Conservation (phyloP, 2,329 filamentous ascomycete species). For the Clonostachys rhizophaga region DNA sequence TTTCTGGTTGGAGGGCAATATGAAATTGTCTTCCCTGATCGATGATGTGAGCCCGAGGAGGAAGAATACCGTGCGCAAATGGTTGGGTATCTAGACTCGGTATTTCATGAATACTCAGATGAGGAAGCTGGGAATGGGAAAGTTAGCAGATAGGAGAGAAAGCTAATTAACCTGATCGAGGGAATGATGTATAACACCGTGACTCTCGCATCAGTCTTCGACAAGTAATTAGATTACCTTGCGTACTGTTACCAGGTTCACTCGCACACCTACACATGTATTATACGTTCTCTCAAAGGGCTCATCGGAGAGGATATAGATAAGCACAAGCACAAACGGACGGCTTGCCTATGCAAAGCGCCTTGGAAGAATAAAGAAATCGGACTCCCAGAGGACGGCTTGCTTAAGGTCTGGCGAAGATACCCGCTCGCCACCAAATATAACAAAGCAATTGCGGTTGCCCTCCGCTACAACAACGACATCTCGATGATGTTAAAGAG, state of each 20-base stretch:
- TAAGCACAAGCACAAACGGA: too few species aligned
- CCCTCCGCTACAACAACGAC: neutral
- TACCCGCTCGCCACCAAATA: neutral
- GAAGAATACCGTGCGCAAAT: neutral
- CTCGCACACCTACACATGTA: neutral
- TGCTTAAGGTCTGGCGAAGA: neutral
- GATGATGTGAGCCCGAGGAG: neutral
- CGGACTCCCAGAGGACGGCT: neutral
- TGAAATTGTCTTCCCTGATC: neutral
- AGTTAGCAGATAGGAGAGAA: neutral
- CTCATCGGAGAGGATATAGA: neutral
- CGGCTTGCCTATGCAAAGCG: neutral
- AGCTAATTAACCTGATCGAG: neutral
- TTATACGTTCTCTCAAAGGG: neutral
- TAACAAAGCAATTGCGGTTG: neutral
- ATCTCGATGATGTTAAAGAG: neutral
- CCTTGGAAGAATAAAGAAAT: neutral
- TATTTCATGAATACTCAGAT: neutral
- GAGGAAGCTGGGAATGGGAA: neutral
- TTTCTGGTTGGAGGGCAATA: slow-evolving; percentile 3
- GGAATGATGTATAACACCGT: neutral
- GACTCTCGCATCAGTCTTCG: neutral
- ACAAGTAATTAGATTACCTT: neutral
- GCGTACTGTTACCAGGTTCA: neutral
- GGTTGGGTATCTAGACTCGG: neutral